Base-by-base conservation (phyloP, 1,284 basidiomycete genomes). In the Blastosporella zonata region DNA sequence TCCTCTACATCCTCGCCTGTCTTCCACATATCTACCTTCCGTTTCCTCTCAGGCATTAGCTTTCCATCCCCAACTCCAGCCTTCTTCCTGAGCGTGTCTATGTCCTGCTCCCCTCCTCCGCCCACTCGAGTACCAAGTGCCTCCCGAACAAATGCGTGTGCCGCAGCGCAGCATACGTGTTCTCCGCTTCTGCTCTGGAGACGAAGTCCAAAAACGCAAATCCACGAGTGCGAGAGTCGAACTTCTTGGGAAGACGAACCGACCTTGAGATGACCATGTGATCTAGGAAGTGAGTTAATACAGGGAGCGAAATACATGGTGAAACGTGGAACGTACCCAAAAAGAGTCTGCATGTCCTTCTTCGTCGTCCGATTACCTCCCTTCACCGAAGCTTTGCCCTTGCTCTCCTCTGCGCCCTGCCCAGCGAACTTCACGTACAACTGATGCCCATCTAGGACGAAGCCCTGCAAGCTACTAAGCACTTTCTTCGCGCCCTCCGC, bases 191-290 rank as follows among this genome's bases (percentile, higher is more conserved):
- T 46, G 84, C 83, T 10, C 89, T 79, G 1, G 90, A 86, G 20
- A 88, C 78, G 63, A 96, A 97, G 59, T 99, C 96, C 56, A 98
- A 77, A 72, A 99, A 99, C 1, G 92, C 96, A 65, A 98, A 99
- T 7, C 96, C 96, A 23, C 96, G 84, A 1, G 89, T 83, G 25
- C 87, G 81, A 13, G 87, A 79, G 58, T 93, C 87, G 66, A 93
- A 85, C 64, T 93, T 93, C 65, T 87, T 87, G 6, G 93, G 94
- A 6, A 96, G 66, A 23, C 95, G 85, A 7, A 94, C 84, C 6
- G 93, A 90, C 70, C n/a, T 96, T 96, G 67, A 98, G 81, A 55
- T 90, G 86, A 1, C 94, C 95, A 59, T 97, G 92, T 0, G 90
- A 80, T 18, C 90, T 91, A 60, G 50, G 50, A 33, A 25, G 13